These are phyloP conservation scores for Gastroboletus turbinatus DNA, from an alignment of 1,284 basidiomycete species.

Conservation along the genomic window DNA sequence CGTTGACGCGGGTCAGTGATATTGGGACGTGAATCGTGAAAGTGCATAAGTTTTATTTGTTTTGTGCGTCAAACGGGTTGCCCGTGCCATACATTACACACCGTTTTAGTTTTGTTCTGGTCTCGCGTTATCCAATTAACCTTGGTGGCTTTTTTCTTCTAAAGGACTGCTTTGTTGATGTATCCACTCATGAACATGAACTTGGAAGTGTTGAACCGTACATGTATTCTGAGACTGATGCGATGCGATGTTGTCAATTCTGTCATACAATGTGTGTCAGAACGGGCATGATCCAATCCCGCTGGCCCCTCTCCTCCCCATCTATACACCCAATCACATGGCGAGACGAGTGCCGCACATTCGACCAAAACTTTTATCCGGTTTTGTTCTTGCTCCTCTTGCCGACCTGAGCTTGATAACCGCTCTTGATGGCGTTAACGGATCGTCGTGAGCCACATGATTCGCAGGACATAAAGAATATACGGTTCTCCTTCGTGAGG, in stretches of 20 bases:
- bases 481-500: slow-evolving; percentile 96
- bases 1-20: slow-evolving; percentile 71
- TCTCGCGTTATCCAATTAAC: slow-evolving; percentile 13
- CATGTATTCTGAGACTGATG: slow-evolving; percentile 23
- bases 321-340: slow-evolving; percentile 5
- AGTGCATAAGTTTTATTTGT: slow-evolving; percentile 1
- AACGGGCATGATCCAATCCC: slow-evolving; percentile 3
- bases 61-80: slow-evolving; percentile 1
- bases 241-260: slow-evolving; percentile 15
- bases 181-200: background rate
- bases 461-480: slow-evolving; percentile 99
- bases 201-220: slow-evolving; percentile 10
- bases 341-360: background rate
- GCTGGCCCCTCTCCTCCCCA: background rate
- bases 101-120: slow-evolving; percentile 16
- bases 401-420: slow-evolving; percentile 97
- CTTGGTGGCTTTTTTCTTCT: background rate
- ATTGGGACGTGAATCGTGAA: slow-evolving; percentile 39
- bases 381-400: slow-evolving; percentile 67
- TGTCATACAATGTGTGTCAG: slow-evolving; percentile 10
- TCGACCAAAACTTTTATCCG: slow-evolving; percentile 17
- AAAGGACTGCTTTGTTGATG: slow-evolving; percentile 12
- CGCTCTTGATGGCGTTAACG: slow-evolving; percentile 96
- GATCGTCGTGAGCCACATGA: slow-evolving; percentile 91
- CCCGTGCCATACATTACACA: slow-evolving; percentile 19